Base-by-base conservation (phyloP, 2,329 filamentous ascomycete species). In the Epichloe brachyelytri region DNA sequence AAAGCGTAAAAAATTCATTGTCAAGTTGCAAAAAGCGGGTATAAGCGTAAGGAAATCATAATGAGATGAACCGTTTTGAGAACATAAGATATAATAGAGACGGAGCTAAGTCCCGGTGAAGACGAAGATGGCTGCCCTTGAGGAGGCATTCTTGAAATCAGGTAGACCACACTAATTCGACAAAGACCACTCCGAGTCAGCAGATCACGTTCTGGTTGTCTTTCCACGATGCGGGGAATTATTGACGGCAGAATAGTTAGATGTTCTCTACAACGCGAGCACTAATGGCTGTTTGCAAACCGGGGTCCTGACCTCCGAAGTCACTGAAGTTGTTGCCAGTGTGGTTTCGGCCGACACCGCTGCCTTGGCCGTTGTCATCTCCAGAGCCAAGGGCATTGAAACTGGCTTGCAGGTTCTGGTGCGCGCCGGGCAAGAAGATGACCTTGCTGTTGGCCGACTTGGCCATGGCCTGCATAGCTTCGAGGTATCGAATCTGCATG, bases 381-480 rank as follows among this genome's bases (percentile, higher is more conserved):
- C 65, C 58, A 39, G 65, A 55, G 30, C 77, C 71, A 17, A 75
- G 64, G 20, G 70, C 68, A 51, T 70, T 68, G 58, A 77, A 66
- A 40, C 68, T 65, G 1, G 62, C 40, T 58, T 63, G 54, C 62
- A 83, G 78, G 15, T 78, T 81, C 69, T 86, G 79, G 57, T 64
- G 69, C 45, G 67, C 64, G 10, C 74, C 80, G 10, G 85, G 86
- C 61, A 93, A 63, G 75, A 91, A 93, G 62, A 93, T 90, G 62
- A 93, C 85, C 71, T 94, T 94, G 71, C 78, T 82, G 70, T 90
- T 94, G 46, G 89, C 88, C 0, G 81, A 80, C 79, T 96, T 97
- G 61, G 93, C 93, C 91, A 98, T 98, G 41, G 88, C 80, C 68
- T 97, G 93, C 91, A 97, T 97, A 4, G 93, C 90, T 72, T 98